Evolutionary conservation across 306 rosid genomes (phyloP).

Genomic region (Cyamopsis tetragonoloba): DNA sequence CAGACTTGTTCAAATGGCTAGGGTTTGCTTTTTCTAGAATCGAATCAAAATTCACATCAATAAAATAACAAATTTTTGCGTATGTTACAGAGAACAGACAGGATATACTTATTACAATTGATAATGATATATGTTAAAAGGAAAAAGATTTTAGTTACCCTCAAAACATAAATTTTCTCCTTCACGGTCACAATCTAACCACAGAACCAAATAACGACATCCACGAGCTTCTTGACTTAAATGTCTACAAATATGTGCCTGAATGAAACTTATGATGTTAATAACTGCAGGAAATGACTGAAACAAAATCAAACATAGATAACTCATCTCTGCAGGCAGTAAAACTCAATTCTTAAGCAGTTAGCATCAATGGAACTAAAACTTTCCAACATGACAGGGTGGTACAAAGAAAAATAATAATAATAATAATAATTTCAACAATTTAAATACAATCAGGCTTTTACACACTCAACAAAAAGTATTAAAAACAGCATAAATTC

Average conservation of each 20-base stretch:
- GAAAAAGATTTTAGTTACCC: conserved; percentile 43
- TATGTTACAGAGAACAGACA: background rate
- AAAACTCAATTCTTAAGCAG: background rate
- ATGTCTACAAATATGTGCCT: conserved; percentile 90
- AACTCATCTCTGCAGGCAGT: background rate
- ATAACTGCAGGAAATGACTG: conserved; percentile 12
- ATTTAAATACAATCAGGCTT: background rate
- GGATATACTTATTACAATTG: background rate
- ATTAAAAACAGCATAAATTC: background rate
- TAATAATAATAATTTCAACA: background rate
- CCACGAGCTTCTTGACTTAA: conserved; percentile 92
- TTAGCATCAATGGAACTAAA: conserved; percentile 9
- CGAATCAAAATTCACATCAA: conserved; percentile 9
- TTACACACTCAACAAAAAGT: background rate
- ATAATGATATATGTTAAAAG: background rate
- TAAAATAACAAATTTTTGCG: conserved; percentile 18
- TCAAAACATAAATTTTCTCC: conserved; percentile 98
- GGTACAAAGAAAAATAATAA: background rate
- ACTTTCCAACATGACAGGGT: background rate
- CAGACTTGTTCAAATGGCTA: conserved; percentile 3
- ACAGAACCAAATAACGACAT: conserved; percentile 71
- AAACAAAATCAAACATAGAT: conserved; percentile 20
- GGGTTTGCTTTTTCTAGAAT: conserved; percentile 3
- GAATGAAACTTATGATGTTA: conserved; percentile 28
- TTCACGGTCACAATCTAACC: conserved; percentile 98